Conservation (phyloP, 148 eudicot species). For the Rhododendron vialii region DNA sequence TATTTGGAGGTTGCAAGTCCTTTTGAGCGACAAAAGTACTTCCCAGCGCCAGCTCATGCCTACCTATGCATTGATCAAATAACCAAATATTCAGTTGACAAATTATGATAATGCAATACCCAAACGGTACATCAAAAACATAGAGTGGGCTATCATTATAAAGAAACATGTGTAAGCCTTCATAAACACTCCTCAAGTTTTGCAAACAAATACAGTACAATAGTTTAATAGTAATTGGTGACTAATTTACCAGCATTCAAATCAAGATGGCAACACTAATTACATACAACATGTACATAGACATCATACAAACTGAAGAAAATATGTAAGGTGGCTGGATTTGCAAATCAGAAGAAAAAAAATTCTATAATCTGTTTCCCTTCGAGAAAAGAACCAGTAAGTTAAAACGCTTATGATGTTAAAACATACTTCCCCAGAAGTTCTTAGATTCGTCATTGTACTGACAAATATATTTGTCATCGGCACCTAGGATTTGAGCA, state of each 20-base stretch:
- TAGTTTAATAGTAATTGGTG: neutral
- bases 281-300: neutral
- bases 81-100: neutral
- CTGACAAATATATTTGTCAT: conserved; percentile 93
- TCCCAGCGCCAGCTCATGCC: conserved; percentile 80
- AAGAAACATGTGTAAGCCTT: neutral
- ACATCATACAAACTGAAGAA: neutral
- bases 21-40: conserved; percentile 55
- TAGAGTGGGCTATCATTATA: neutral
- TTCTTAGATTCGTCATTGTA: conserved; percentile 57
- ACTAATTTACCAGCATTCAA: neutral
- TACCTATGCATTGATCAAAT: conserved; percentile 38
- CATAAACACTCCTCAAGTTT: neutral
- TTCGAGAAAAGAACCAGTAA: neutral
- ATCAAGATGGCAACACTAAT: neutral
- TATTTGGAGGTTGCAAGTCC: conserved; percentile 53
- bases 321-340: neutral
- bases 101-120: neutral
- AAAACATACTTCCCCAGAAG: conserved; percentile 92
- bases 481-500: conserved; percentile 89
- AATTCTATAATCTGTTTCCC: neutral
- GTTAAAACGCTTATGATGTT: neutral
- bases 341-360: neutral
- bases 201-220: neutral
- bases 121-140: neutral